Percentiles rank a stretch among this genome's conserved stretches.
phyloP scores from a whole-genome alignment of 192 early-diverging fungal species.

The Irineochytrium annulatum region DNA sequence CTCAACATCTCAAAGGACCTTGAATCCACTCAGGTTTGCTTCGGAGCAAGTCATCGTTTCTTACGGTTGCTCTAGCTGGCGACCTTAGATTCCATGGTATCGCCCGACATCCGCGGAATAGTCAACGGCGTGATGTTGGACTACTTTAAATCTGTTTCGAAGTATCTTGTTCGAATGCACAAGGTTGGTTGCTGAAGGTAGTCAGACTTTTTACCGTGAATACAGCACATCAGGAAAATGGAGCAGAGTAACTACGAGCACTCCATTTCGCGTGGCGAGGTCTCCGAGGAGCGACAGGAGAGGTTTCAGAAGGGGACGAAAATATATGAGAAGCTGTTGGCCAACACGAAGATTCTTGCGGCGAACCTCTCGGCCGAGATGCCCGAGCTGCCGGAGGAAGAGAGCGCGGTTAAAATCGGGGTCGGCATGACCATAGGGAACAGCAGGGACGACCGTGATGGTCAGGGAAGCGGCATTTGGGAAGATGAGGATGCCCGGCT shows the following conservation, averaged over 20 bases:
- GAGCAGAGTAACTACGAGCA: conserved; percentile 75
- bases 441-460: conserved; percentile 16
- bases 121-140: conserved; percentile 43
- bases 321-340: conserved; percentile 64
- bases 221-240: conserved; percentile 62
- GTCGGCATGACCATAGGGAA: conserved; percentile 2
- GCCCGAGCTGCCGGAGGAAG: conserved; percentile 75
- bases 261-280: conserved; percentile 73
- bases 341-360: conserved; percentile 58
- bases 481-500: conserved; percentile 88
- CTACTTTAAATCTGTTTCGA: conserved; percentile 59
- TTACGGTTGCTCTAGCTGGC: neutral
- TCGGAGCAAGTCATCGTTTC: neutral
- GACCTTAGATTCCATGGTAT: conserved; percentile 15
- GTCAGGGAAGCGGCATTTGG: conserved; percentile 68
- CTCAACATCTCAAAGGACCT: conserved; percentile 7
- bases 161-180: conserved; percentile 64
- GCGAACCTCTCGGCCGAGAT: conserved; percentile 69
- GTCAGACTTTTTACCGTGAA: neutral
- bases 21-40: neutral
- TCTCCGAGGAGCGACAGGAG: conserved; percentile 76
- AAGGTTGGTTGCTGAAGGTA: conserved; percentile 38
- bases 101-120: conserved; percentile 10
- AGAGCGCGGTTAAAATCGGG: conserved; percentile 33
- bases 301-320: conserved; percentile 66